Evolutionary conservation across 2,329 filamentous ascomycete genomes (phyloP), one percentile per base, ranked within the genome.

Genomic region (Epichloe coenophiala): DNA sequence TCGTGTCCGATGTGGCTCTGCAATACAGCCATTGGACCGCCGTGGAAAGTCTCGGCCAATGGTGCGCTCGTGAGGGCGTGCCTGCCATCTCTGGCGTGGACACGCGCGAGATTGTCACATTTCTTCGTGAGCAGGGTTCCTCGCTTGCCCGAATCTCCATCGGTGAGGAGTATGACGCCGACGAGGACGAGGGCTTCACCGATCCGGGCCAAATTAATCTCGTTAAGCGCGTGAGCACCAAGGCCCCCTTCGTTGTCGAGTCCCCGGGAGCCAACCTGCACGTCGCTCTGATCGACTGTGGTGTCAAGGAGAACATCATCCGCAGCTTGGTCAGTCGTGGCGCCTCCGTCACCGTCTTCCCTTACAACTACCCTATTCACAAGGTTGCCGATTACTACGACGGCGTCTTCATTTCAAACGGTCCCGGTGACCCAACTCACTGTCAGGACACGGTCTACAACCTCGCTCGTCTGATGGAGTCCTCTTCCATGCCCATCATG

Each of bases 241-340:
- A 98, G 76, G 87, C 90, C 56, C 93, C 93, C 41, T 98, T 97
- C 75, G 88, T 97, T 62, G 86, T 97, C 57, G 85, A 87, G 67
- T 89, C 90, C 48, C 80, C 83, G 35, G 80, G 84, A 58, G 88
- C 91, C 56, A 81, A 85, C 62, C 84, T 88, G 67, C 93, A 98
- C 72, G 81, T 98, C 59, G 93, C 91, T 53, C 78, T 98, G 59
- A 85, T 98, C 65, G 93, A 98, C 72, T 98, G 93, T 64, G 93
- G 93, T 75, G 93, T 97, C 59, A 98, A 98, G 80, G 93, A 98
- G 80, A 98, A 98, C 75, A 98, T 98, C 62, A 83, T 98, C 53
- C 88, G 93, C 63, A 94, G 87, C 67, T 77, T 98, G 54, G 90
- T 97, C 63, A 84, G 80, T 70, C 89, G 93, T 56, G 93, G 93